phyloP scores from a whole-genome alignment of 345 rosid genomes.

The Fremontodendron californicum region DNA sequence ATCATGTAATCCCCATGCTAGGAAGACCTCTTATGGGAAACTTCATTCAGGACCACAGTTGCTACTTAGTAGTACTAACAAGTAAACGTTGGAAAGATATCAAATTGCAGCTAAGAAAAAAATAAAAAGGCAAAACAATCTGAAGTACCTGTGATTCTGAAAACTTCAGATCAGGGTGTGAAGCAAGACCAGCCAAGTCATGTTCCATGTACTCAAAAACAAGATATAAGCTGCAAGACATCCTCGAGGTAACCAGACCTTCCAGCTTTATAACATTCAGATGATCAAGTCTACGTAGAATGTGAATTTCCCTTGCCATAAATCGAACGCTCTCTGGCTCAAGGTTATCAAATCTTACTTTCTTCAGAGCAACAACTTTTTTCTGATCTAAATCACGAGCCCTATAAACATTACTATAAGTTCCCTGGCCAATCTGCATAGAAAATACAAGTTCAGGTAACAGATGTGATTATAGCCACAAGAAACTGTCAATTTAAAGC shows the following conservation, averaged over 20 bases:
- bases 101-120: neutral
- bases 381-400: constrained; percentile 92
- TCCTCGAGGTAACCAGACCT: constrained; percentile 97
- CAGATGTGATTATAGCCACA: constrained; percentile 8
- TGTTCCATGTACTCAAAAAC: constrained; percentile 99
- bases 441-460: neutral
- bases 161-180: constrained; percentile 83
- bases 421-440: constrained; percentile 97
- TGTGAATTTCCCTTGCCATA: constrained; percentile 96
- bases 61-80: neutral
- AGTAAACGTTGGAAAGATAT: neutral
- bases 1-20: neutral
- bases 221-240: constrained; percentile 97
- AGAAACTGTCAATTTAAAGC: neutral
- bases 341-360: constrained; percentile 89
- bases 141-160: constrained; percentile 81
- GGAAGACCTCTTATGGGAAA: neutral
- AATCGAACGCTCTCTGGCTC: constrained; percentile 97
- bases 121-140: neutral
- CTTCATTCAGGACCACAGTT: neutral
- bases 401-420: constrained; percentile 91
- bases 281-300: constrained; percentile 89
- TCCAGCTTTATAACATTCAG: constrained; percentile 88
- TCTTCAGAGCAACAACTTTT: constrained; percentile 93
- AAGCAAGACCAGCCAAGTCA: constrained; percentile 90